Conservation (phyloP, 768 basidiomycete genomes). For the Gyrodon lividus region DNA sequence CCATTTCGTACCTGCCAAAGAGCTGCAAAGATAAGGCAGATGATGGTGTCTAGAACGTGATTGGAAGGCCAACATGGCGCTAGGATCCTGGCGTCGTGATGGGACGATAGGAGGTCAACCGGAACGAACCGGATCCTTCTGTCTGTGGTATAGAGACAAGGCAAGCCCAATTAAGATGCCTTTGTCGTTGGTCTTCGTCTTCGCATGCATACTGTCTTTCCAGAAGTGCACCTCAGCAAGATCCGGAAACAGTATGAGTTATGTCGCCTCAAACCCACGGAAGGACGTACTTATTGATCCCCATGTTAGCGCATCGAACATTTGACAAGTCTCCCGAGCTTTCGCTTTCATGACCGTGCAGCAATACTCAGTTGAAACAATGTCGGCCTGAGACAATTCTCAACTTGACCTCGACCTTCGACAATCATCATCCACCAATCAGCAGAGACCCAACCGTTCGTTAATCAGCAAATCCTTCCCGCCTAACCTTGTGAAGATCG, state of each 20-base stretch:
- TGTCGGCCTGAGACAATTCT: too few relatives aligned
- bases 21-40: conserved; percentile 24
- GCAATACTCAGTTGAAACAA: too few relatives aligned
- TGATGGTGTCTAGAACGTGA: neutral
- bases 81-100: conserved; percentile 19
- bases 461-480: too few relatives aligned
- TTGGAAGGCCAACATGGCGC: neutral
- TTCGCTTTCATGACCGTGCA: too few relatives aligned
- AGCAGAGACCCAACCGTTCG: too few relatives aligned
- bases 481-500: too few relatives aligned
- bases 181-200: neutral
- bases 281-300: neutral
- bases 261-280: too few relatives aligned
- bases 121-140: conserved; percentile 28
- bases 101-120: conserved; percentile 27
- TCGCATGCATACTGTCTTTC: neutral
- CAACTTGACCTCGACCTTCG: too few relatives aligned
- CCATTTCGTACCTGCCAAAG: conserved; percentile 10
- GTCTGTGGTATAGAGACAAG: conserved; percentile 30
- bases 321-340: too few relatives aligned
- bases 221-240: conserved; percentile 24
- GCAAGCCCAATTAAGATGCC: conserved; percentile 7
- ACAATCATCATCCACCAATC: too few relatives aligned
- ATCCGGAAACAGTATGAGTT: conserved; percentile 24
- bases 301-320: conserved; percentile 24